Evolutionary conservation across 306 rosid genomes (phyloP).

Genomic region (Inga laurina): DNA sequence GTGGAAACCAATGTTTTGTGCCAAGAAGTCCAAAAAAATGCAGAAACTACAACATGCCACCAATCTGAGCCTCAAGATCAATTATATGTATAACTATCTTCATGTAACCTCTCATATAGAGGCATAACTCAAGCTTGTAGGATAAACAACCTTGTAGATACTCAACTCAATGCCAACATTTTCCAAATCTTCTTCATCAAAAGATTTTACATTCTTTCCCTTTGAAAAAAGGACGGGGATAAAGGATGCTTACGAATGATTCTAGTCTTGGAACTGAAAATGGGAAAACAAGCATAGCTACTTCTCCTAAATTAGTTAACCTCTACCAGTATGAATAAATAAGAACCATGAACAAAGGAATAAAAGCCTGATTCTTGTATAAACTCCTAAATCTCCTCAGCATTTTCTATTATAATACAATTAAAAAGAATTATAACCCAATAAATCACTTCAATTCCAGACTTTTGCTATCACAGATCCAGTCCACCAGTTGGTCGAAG

Average conservation of each 20-base stretch:
- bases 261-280: conserved; percentile 43
- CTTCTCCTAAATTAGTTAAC: conserved; percentile 45
- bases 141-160: conserved; percentile 21
- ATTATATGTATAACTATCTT: not conserved
- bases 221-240: conserved; percentile 36
- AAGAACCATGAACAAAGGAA: conserved; percentile 38
- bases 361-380: conserved; percentile 35
- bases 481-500: conserved; percentile 57
- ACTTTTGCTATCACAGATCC: conserved; percentile 43
- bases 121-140: not conserved
- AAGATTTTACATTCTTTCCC: conserved; percentile 52
- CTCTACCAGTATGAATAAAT: conserved; percentile 31
- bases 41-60: not conserved
- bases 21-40: not conserved
- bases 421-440: conserved; percentile 38
- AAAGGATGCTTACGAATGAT: conserved; percentile 42
- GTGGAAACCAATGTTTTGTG: not conserved
- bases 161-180: conserved; percentile 29
- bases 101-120: not conserved
- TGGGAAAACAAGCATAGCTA: conserved; percentile 34
- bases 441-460: conserved; percentile 41
- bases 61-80: not conserved
- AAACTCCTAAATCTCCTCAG: conserved; percentile 45
- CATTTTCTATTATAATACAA: conserved; percentile 51
- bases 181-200: conserved; percentile 35